Conservation (phyloP, 495 filamentous ascomycete genomes). For the Daldinia childiae region DNA sequence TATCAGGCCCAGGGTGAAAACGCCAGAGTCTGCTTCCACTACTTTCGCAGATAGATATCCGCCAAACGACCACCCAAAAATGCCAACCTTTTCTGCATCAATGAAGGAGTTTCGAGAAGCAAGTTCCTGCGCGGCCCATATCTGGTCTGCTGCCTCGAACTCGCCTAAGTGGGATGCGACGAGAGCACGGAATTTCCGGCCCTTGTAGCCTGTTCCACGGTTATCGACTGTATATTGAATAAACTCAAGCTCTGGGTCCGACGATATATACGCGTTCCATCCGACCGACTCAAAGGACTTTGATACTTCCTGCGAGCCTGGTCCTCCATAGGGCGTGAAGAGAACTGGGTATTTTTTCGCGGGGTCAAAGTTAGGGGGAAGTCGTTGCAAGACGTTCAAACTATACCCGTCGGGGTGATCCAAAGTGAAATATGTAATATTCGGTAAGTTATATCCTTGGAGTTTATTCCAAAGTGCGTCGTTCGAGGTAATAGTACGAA, state of each 20-base stretch:
- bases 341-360: conserved; percentile 65
- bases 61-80: conserved; percentile 69
- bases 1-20: conserved; percentile 62
- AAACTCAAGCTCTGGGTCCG: conserved; percentile 66
- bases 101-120: conserved; percentile 56
- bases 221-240: conserved; percentile 66
- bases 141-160: conserved; percentile 65
- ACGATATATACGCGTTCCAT: conserved; percentile 64
- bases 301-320: conserved; percentile 59
- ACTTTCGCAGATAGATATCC: conserved; percentile 67
- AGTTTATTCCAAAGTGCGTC: conserved; percentile 55
- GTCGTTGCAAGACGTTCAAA: conserved; percentile 59
- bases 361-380: conserved; percentile 61
- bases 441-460: conserved; percentile 60
- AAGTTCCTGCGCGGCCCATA: conserved; percentile 62
- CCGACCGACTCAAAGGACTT: conserved; percentile 56
- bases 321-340: conserved; percentile 66
- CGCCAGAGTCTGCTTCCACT: conserved; percentile 60
- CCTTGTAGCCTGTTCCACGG: conserved; percentile 64
- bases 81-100: conserved; percentile 60
- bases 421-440: conserved; percentile 58
- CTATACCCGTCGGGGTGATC: conserved; percentile 57
- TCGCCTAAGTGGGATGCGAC: conserved; percentile 61
- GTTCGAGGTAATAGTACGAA: conserved; percentile 62
- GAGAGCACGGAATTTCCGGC: conserved; percentile 59